Percentiles rank a stretch among this genome's conserved stretches.
phyloP scores from a whole-genome alignment of 1,284 basidiomycete genomes.

The Microbotryum saponariae region DNA sequence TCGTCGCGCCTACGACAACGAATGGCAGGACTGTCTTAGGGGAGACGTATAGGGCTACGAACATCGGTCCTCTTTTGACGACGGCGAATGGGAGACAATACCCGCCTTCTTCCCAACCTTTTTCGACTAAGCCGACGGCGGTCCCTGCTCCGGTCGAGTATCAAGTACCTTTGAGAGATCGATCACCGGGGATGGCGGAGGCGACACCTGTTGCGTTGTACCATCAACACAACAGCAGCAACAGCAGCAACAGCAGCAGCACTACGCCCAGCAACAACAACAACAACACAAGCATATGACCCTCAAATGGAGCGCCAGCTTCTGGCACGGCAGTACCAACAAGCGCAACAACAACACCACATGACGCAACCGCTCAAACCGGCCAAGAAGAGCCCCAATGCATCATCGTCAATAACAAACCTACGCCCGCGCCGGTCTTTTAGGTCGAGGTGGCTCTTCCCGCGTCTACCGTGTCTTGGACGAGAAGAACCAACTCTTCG shows the following conservation, averaged over 20 bases:
- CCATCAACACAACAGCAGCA: too few relatives aligned
- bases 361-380: constrained; percentile 9
- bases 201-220: constrained; percentile 24
- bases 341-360: constrained; percentile 11
- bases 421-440: constrained; percentile 73
- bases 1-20: neutral
- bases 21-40: constrained; percentile 12
- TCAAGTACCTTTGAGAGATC: constrained; percentile 22
- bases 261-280: constrained; percentile 12
- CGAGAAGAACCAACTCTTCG: constrained; percentile 63
- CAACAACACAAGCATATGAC: constrained; percentile 13
- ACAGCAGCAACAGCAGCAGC: constrained; percentile 12
- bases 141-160: constrained; percentile 5
- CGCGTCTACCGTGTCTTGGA: constrained; percentile 83
- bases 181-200: constrained; percentile 25
- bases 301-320: neutral
- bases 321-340: constrained; percentile 3
- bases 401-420: constrained; percentile 58
- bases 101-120: too few relatives aligned
- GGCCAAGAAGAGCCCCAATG: constrained; percentile 13
- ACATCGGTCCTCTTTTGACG: constrained; percentile 9
- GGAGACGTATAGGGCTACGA: constrained; percentile 12
- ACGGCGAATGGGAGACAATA: constrained; percentile 5
- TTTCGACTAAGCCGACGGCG: neutral
- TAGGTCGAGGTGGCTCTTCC: constrained; percentile 88